Conservation (phyloP, 139 green algal genomes). For the Coelastrella sp. region DNA sequence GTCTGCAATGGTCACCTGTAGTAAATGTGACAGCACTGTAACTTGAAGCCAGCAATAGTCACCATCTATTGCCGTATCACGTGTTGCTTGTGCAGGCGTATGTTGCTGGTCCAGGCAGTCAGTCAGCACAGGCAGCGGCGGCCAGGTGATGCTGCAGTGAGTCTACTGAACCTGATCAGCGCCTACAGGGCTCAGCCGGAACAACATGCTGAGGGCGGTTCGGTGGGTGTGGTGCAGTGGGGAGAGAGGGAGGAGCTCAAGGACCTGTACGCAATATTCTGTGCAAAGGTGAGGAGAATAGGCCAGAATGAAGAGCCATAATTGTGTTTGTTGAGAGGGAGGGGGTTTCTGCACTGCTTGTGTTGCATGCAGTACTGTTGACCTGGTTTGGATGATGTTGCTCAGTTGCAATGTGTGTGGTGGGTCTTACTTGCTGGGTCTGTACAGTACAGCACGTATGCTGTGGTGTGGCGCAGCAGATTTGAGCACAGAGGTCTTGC, state of each 20-base stretch:
- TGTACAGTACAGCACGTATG: not conserved
- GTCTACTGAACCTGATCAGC: conserved; percentile 59
- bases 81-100: conserved; percentile 81
- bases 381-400: too few relatives aligned
- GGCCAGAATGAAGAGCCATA: too few relatives aligned
- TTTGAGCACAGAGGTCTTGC: too few relatives aligned
- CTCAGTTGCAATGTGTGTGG: too few relatives aligned
- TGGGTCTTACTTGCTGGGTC: not conserved
- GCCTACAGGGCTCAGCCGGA: conserved; percentile 66
- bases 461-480: too few relatives aligned
- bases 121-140: conserved; percentile 82
- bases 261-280: conserved; percentile 85
- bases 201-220: conserved; percentile 22
- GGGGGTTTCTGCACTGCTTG: too few relatives aligned
- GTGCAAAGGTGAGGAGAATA: conserved; percentile 54
- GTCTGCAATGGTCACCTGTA: too few relatives aligned
- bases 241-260: conserved; percentile 78
- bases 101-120: conserved; percentile 84
- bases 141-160: conserved; percentile 60
- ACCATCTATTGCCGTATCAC: too few relatives aligned
- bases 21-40: too few relatives aligned
- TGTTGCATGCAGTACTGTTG: not conserved
- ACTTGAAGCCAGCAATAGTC: too few relatives aligned
- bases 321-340: too few relatives aligned
- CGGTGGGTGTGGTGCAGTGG: conserved; percentile 68